Evolutionary conservation across 192 early-diverging fungal species (phyloP).

Genomic region (Chytriomyces hyalinus): DNA sequence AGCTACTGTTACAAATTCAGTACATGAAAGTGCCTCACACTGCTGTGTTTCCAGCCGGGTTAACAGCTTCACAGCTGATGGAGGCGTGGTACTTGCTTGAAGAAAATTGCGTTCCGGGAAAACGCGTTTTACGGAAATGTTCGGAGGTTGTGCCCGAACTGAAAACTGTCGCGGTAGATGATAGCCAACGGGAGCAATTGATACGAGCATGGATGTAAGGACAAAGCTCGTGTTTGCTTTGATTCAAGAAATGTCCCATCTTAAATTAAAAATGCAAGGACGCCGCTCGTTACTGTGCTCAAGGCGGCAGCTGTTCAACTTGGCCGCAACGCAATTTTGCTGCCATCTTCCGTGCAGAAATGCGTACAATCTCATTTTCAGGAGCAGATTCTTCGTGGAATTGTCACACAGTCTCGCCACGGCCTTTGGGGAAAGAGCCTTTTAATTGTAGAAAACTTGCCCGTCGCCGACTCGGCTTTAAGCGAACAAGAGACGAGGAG

Average conservation of each 20-base stretch:
- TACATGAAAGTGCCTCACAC: background rate
- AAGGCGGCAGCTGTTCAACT: slow-evolving; percentile 12
- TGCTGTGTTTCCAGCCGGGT: background rate
- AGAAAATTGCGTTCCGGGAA: slow-evolving; percentile 15
- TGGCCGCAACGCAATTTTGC: slow-evolving; percentile 21
- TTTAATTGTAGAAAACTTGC: background rate
- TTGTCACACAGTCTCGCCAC: slow-evolving; percentile 22
- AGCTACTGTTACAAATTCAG: slow-evolving; percentile 2
- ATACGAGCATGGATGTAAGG: slow-evolving; percentile 3
- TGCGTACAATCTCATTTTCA: slow-evolving; percentile 34
- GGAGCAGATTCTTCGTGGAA: slow-evolving; percentile 25
- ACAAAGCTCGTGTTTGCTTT: background rate
- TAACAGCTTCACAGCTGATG: background rate
- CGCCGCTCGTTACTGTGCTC: background rate
- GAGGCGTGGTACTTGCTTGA: slow-evolving; percentile 28
- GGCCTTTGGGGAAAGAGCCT: slow-evolving; percentile 30
- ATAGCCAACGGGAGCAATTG: too few species aligned
- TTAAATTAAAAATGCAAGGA: background rate
- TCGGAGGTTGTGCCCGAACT: slow-evolving; percentile 5
- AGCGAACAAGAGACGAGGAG: too few species aligned
- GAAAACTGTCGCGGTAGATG: background rate
- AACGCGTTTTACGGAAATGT: background rate
- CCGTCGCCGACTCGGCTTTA: too few species aligned
- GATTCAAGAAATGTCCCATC: background rate
- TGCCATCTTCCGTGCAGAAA: slow-evolving; percentile 27